Evolutionary conservation across 805 yeast genomes (phyloP).

Genomic region (Tanozyma kutaoensis): DNA sequence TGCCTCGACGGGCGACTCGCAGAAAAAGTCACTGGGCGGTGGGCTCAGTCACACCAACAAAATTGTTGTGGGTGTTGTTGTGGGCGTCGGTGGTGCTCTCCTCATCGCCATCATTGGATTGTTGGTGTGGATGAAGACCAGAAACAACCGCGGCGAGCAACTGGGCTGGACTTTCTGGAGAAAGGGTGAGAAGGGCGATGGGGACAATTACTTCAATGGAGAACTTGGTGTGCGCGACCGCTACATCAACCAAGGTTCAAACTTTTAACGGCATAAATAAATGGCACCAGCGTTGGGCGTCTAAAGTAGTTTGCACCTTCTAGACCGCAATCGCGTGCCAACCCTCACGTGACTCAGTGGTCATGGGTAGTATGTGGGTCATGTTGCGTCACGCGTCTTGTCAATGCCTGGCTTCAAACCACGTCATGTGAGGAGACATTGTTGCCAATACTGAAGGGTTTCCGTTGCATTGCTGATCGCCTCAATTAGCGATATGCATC

Average conservation of each 20-base stretch:
- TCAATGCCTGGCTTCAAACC: too few relatives aligned
- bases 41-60: conserved; percentile 29
- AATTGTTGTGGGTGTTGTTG: conserved; percentile 34
- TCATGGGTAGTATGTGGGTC: too few relatives aligned
- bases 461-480: too few relatives aligned
- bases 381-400: too few relatives aligned
- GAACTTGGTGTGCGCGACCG: conserved; percentile 35
- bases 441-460: too few relatives aligned
- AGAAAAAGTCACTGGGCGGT: conserved; percentile 8
- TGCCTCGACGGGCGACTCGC: too few relatives aligned
- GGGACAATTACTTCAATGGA: conserved; percentile 28
- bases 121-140: conserved; percentile 21
- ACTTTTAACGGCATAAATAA: conserved; percentile 23
- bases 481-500: too few relatives aligned
- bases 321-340: too few relatives aligned
- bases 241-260: conserved; percentile 32
- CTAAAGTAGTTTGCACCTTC: too few relatives aligned
- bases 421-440: too few relatives aligned
- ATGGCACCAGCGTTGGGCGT: too few relatives aligned
- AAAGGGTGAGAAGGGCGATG: conserved; percentile 27
- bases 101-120: conserved; percentile 20
- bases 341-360: too few relatives aligned
- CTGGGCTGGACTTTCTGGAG: conserved; percentile 40
- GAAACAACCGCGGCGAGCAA: conserved; percentile 9
- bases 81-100: conserved; percentile 31